These are phyloP conservation scores for Erythrobasidium yunnanense DNA, from an alignment of 768 basidiomycete species.

Conservation along the genomic window DNA sequence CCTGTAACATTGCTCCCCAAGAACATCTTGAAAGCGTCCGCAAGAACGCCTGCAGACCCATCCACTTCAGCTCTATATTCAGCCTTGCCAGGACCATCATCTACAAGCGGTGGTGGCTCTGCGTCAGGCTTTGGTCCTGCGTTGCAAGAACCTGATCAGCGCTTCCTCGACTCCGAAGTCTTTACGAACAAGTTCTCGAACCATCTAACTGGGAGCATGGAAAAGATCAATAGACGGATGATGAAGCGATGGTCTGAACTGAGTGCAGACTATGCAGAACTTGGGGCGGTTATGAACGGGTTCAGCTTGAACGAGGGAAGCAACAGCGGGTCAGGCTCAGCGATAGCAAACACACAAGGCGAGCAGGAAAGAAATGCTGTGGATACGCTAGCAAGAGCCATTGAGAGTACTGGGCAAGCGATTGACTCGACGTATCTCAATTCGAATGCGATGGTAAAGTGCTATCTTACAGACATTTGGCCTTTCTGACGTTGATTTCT, in stretches of 20 bases:
- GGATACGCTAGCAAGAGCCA: conserved; percentile 56
- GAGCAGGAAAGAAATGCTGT: conserved; percentile 55
- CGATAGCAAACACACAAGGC: conserved; percentile 54
- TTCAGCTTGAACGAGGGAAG: conserved; percentile 32
- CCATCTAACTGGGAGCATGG: conserved; percentile 84
- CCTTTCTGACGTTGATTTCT: not conserved
- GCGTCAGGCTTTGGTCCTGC: conserved; percentile 43
- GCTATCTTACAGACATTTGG: not conserved
- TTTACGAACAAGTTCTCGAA: conserved; percentile 93
- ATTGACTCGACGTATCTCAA: conserved; percentile 87
- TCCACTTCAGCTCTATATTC: conserved; percentile 54
- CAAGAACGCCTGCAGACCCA: conserved; percentile 82
- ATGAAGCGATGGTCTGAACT: conserved; percentile 89
- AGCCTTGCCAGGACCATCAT: conserved; percentile 67
- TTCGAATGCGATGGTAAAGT: conserved; percentile 66
- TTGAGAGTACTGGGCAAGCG: conserved; percentile 96
- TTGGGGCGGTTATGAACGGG: conserved; percentile 37
- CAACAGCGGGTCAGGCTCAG: not conserved
- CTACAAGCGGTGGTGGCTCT: conserved; percentile 45
- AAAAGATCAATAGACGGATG: conserved; percentile 82
- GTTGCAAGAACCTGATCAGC: conserved; percentile 81
- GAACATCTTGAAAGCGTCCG: conserved; percentile 88
- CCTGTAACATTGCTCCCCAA: conserved; percentile 84
- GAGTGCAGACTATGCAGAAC: conserved; percentile 36
- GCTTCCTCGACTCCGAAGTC: conserved; percentile 87